phyloP scores from a whole-genome alignment of 108 stramenopile genomes.

The Cyclotella cryptica region DNA sequence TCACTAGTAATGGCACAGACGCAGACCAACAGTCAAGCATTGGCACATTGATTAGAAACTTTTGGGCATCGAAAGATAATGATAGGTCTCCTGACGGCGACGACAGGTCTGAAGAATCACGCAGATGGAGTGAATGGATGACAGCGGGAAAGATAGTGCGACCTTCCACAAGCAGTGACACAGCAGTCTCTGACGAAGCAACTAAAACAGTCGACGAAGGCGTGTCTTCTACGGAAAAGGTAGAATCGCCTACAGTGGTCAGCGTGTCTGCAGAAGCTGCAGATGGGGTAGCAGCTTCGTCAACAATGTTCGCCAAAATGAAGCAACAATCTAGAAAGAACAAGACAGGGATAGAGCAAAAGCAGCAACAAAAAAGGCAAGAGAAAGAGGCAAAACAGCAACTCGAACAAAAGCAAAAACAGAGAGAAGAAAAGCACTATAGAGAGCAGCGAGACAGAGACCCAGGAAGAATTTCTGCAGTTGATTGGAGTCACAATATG shows the following conservation, averaged over 20 bases:
- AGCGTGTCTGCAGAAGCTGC: conserved; percentile 2
- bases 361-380: conserved; percentile 5
- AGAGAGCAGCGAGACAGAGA: conserved; percentile 35
- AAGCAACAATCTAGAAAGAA: conserved; percentile 9
- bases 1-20: not conserved
- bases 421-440: conserved; percentile 25
- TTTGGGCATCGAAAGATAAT: not conserved
- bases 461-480: conserved; percentile 59
- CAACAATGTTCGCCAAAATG: conserved; percentile 1
- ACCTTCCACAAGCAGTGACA: not conserved
- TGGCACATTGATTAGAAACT: conserved; percentile 11
- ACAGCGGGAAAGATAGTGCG: conserved; percentile 38
- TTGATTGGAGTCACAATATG: conserved; percentile 94
- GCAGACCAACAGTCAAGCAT: not conserved
- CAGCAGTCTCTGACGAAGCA: not conserved
- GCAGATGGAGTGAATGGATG: conserved; percentile 53
- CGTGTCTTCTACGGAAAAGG: not conserved
- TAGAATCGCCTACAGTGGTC: not conserved
- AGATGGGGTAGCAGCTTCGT: not conserved
- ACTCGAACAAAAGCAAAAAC: conserved; percentile 11
- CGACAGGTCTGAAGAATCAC: not conserved
- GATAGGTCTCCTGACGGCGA: conserved; percentile 1
- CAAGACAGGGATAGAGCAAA: not conserved
- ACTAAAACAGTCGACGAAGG: conserved; percentile 6
- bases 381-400: conserved; percentile 16